These are phyloP conservation scores for Xerocomellus dryophilus DNA, from an alignment of 768 basidiomycete genomes.

Conservation along the genomic window DNA sequence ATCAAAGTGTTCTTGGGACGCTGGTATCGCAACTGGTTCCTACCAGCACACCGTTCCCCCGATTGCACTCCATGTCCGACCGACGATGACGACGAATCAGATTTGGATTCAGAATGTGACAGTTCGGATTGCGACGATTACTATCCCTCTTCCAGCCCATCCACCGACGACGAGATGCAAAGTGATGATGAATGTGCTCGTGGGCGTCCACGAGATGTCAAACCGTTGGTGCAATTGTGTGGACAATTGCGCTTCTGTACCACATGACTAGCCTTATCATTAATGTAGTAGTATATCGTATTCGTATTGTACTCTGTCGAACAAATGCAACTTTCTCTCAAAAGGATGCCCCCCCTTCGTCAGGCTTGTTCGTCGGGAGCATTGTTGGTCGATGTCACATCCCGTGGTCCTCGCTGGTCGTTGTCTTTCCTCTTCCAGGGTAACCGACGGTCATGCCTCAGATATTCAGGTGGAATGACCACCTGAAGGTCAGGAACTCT, in stretches of 20 bases:
- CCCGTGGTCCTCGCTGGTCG: background rate
- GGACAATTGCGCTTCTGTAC: constrained; percentile 23
- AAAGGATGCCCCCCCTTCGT: no score
- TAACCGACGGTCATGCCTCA: constrained; percentile 39
- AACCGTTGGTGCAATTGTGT: constrained; percentile 36
- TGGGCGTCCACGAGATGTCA: constrained; percentile 40
- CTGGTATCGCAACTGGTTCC: constrained; percentile 70
- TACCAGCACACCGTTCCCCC: constrained; percentile 32
- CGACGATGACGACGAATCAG: constrained; percentile 39
- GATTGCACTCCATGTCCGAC: constrained; percentile 21
- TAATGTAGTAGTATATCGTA: background rate
- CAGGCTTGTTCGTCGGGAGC: background rate
- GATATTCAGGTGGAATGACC: constrained; percentile 32
- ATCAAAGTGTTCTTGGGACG: constrained; percentile 74
- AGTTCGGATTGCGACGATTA: constrained; percentile 19
- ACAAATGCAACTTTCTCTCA: background rate
- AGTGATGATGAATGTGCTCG: constrained; percentile 39
- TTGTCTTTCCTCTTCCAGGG: constrained; percentile 3
- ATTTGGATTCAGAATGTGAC: constrained; percentile 26
- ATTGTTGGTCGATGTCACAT: background rate
- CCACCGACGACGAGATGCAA: constrained; percentile 39
- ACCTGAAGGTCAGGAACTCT: constrained; percentile 41
- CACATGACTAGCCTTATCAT: background rate
- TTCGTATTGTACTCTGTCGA: background rate
- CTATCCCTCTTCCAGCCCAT: constrained; percentile 33